Evolutionary conservation across 257 asterid genomes (phyloP).

Genomic region (Rhazya stricta): DNA sequence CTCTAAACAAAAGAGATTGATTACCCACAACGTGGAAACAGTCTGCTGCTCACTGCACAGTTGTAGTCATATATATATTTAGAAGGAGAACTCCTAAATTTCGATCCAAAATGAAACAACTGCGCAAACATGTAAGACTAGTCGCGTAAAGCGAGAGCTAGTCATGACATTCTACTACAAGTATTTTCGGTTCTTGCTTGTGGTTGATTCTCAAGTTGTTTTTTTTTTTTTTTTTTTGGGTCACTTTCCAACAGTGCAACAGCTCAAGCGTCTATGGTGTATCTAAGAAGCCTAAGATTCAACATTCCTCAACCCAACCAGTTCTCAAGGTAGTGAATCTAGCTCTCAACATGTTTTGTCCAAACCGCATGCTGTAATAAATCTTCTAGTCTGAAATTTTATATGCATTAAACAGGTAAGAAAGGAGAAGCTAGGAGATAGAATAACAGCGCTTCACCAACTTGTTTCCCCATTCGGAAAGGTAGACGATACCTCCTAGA

Average conservation of each 20-base stretch:
- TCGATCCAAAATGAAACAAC: background rate
- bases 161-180: background rate
- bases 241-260: slow-evolving; percentile 46
- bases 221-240: background rate
- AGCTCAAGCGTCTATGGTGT: slow-evolving; percentile 60
- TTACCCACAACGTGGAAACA: background rate
- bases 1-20: background rate
- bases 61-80: background rate
- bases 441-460: slow-evolving; percentile 93
- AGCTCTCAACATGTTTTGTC: background rate
- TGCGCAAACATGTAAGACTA: background rate
- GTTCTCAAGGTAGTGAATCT: slow-evolving; percentile 55
- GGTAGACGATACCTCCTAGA: slow-evolving; percentile 38
- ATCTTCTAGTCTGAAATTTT: background rate
- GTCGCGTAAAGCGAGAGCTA: background rate
- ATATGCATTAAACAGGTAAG: slow-evolving; percentile 52
- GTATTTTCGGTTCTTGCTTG: background rate
- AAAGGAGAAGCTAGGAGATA: slow-evolving; percentile 90
- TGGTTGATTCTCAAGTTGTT: slow-evolving; percentile 10
- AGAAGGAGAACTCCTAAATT: background rate
- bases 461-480: slow-evolving; percentile 98
- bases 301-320: slow-evolving; percentile 69
- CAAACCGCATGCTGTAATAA: background rate
- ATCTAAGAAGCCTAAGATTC: slow-evolving; percentile 90
- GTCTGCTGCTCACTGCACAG: background rate